A percentile compares a stretch with the other conserved stretches of the same genome.
Conservation (phyloP, 169 alveolate species). For the Plasmodium yoelii region DNA sequence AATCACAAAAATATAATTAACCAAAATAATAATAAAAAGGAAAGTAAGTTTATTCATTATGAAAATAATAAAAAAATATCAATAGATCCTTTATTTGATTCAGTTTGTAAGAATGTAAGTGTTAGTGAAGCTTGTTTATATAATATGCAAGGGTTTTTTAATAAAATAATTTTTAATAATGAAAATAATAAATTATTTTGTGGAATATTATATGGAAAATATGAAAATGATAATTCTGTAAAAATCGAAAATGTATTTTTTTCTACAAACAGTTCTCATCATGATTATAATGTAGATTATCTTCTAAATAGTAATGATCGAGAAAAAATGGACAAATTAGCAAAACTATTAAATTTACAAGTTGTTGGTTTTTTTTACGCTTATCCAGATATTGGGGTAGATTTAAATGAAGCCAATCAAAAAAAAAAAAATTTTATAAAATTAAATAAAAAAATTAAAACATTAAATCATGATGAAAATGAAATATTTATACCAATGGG, state of each 20-base stretch:
- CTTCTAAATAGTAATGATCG: constrained; percentile 70
- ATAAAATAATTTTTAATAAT: constrained; percentile 20
- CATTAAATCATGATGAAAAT: constrained; percentile 54
- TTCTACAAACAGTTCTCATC: constrained; percentile 19
- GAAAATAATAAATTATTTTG: constrained; percentile 19
- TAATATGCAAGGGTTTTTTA: constrained; percentile 59
- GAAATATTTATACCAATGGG: constrained; percentile 76
- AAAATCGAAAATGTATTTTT: constrained; percentile 71
- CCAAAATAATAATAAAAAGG: constrained; percentile 1
- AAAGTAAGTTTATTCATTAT: constrained; percentile 51
- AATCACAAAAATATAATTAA: background rate
- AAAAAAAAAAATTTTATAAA: constrained; percentile 37
- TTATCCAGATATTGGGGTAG: constrained; percentile 71
- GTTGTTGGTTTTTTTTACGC: constrained; percentile 71
- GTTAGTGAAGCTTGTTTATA: constrained; percentile 76
- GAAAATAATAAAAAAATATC: constrained; percentile 54
- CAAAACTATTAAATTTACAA: constrained; percentile 48
- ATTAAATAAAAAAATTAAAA: constrained; percentile 59
- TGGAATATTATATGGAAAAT: constrained; percentile 63
- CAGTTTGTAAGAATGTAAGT: constrained; percentile 61
- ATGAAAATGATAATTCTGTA: constrained; percentile 35
- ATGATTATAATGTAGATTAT: constrained; percentile 34
- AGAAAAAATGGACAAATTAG: constrained; percentile 48
- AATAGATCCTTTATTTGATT: constrained; percentile 42
- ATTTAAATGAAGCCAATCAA: constrained; percentile 34